Evolutionary conservation across 2,329 filamentous ascomycete species (phyloP).

Genomic region (Ascocoryne sarcoides): DNA sequence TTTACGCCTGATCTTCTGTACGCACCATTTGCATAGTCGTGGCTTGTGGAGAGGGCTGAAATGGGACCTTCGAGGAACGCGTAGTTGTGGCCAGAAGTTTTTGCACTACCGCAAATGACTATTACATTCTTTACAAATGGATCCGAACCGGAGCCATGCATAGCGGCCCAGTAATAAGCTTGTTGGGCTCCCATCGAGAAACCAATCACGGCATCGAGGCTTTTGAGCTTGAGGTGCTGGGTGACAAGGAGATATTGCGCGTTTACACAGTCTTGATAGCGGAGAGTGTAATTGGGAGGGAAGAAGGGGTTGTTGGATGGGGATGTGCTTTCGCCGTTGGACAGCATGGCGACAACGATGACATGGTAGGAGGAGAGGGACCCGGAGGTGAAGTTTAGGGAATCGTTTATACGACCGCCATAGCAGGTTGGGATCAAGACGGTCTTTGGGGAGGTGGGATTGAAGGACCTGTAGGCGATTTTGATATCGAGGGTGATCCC

Average conservation of each 20-base stretch:
- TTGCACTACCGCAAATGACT: slow-evolving; percentile 41
- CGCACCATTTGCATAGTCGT: slow-evolving; percentile 32
- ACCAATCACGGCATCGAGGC: slow-evolving; percentile 35
- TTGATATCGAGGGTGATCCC: slow-evolving; percentile 24
- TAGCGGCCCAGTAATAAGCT: slow-evolving; percentile 37
- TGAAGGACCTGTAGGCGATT: slow-evolving; percentile 33
- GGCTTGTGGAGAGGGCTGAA: slow-evolving; percentile 32
- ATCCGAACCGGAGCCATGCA: slow-evolving; percentile 31
- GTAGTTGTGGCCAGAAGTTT: slow-evolving; percentile 38
- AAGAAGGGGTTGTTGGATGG: slow-evolving; percentile 37
- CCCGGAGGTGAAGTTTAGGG: slow-evolving; percentile 37
- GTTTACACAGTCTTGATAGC: slow-evolving; percentile 36
- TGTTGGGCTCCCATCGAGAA: slow-evolving; percentile 45
- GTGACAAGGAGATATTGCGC: slow-evolving; percentile 34
- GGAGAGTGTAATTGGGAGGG: slow-evolving; percentile 28
- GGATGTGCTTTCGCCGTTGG: slow-evolving; percentile 39
- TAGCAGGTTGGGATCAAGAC: slow-evolving; percentile 47
- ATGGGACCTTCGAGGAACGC: slow-evolving; percentile 40
- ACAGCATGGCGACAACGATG: slow-evolving; percentile 38
- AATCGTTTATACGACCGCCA: slow-evolving; percentile 40
- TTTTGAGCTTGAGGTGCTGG: slow-evolving; percentile 28
- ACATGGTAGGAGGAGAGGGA: slow-evolving; percentile 36
- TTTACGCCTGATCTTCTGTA: slow-evolving; percentile 24
- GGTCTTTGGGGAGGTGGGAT: slow-evolving; percentile 28
- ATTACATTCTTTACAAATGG: slow-evolving; percentile 32